Evolutionary conservation across 768 basidiomycete genomes (phyloP).

Genomic region (Phylloporus sp.): DNA sequence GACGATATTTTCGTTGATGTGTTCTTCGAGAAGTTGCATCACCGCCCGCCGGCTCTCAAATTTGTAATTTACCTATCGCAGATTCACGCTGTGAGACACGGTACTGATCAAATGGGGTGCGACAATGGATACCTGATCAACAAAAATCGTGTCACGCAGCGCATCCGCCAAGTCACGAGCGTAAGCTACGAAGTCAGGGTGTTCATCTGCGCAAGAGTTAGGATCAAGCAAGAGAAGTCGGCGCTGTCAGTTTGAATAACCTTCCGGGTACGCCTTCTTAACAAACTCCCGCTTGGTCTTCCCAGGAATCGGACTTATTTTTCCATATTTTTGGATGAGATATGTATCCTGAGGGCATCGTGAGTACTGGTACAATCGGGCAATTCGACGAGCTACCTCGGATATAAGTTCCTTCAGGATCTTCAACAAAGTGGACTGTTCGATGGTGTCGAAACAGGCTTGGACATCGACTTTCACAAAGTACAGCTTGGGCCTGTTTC

Average conservation of each 20-base stretch:
- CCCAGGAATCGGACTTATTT: conserved; percentile 52
- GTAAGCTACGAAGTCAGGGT: conserved; percentile 62
- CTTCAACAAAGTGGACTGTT: conserved; percentile 76
- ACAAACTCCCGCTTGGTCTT: conserved; percentile 53
- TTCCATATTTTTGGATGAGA: conserved; percentile 63
- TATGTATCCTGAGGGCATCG: conserved; percentile 55
- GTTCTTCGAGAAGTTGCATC: conserved; percentile 74
- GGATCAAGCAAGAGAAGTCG: neutral
- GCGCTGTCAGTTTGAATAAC: conserved; percentile 31
- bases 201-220: conserved; percentile 50
- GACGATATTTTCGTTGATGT: conserved; percentile 70
- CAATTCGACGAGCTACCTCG: conserved; percentile 42
- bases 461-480: conserved; percentile 97
- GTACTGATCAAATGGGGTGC: neutral
- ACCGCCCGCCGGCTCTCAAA: conserved; percentile 50
- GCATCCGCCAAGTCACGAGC: conserved; percentile 62
- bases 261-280: conserved; percentile 62
- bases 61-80: conserved; percentile 48
- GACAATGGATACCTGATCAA: conserved; percentile 63
- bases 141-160: conserved; percentile 73
- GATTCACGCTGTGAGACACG: neutral
- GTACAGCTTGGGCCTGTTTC: conserved; percentile 74
- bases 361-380: neutral
- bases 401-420: conserved; percentile 72
- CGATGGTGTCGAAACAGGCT: conserved; percentile 95